Evolutionary conservation across 2,329 filamentous ascomycete genomes (phyloP), one percentile per base, ranked within the genome.

Genomic region (Scytalidium sp.): DNA sequence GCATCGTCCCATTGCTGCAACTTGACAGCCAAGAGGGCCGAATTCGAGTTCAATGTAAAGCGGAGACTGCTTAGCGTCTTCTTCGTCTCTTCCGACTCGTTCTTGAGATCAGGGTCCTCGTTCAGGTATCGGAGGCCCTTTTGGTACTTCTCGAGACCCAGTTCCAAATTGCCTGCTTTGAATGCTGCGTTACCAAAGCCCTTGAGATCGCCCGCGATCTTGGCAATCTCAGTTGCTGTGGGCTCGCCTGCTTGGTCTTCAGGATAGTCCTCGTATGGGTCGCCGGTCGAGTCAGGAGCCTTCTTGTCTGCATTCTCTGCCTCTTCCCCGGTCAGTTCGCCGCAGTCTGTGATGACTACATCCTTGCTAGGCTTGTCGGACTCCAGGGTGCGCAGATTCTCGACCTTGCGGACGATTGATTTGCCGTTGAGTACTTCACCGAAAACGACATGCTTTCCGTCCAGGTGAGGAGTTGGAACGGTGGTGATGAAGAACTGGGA

Each of bases 401-500:
- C 94, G 63, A 97, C 85, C 68, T 92, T 85, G 56, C 94, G 87
- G 27, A 97, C 82, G 32, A 97, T 75, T 54, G 89, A 92, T 79
- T 97, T 97, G 64, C 94, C 94, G 53, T 85, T 88, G 64, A 97
- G 81, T 49, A 97, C 93, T 67, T 97, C 87, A 56, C 94, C 94
- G 62, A 97, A 99, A 20, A 99, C 92, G 43, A 97, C 94, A 73
- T 99, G 93, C 79, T 99, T 99, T 67, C 84, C 84, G 69, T 99
- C 92, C 36, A 97, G 82, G 69, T 97, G 94, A 43, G 91, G 92
- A 13, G 94, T 97, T n/a, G 85, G 79, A 23, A 96, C 90, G 15
- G 94, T 97, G 44, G 94, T 99, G 62, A 97, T 78, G 80, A 99
- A 99, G 81, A 99, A 99, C 66, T 99, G 94, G 45, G 89, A 95